phyloP scores from a whole-genome alignment of 495 filamentous ascomycete species.

The Chaetomidium leptoderma region DNA sequence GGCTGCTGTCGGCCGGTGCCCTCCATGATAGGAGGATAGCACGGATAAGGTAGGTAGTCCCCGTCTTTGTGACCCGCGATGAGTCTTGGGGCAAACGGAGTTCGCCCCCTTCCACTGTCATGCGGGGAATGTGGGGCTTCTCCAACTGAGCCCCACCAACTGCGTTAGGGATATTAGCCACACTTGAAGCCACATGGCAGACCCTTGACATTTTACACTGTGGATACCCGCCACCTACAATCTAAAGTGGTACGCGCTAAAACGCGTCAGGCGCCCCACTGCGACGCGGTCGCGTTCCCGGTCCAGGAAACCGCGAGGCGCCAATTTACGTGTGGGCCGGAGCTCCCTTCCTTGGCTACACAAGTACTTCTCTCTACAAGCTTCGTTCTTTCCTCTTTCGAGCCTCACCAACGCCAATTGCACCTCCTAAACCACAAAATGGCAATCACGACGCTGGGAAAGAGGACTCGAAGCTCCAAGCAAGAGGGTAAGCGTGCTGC shows the following conservation, averaged over 20 bases:
- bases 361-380: not conserved
- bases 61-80: not conserved
- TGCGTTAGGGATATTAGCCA: not conserved
- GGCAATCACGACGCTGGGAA: slow-evolving; percentile 64
- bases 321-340: slow-evolving; percentile 17
- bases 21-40: too few relatives aligned
- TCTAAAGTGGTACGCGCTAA: slow-evolving; percentile 30
- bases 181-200: not conserved
- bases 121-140: slow-evolving; percentile 13
- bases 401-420: slow-evolving; percentile 19
- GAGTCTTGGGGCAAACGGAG: slow-evolving; percentile 28
- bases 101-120: slow-evolving; percentile 38
- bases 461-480: slow-evolving; percentile 60
- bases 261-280: slow-evolving; percentile 21
- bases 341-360: slow-evolving; percentile 12
- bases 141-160: not conserved
- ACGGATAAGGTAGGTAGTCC: too few relatives aligned
- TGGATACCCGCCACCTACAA: not conserved
- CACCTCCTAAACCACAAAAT: slow-evolving; percentile 38
- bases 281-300: slow-evolving; percentile 27
- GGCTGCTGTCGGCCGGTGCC: slow-evolving; percentile 13
- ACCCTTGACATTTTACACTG: not conserved
- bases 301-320: slow-evolving; percentile 9
- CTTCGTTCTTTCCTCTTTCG: slow-evolving; percentile 27
- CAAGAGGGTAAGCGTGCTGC: slow-evolving; percentile 52